These are phyloP conservation scores for Collariella sp. DNA, from an alignment of 495 filamentous ascomycete genomes.

Conservation along the genomic window DNA sequence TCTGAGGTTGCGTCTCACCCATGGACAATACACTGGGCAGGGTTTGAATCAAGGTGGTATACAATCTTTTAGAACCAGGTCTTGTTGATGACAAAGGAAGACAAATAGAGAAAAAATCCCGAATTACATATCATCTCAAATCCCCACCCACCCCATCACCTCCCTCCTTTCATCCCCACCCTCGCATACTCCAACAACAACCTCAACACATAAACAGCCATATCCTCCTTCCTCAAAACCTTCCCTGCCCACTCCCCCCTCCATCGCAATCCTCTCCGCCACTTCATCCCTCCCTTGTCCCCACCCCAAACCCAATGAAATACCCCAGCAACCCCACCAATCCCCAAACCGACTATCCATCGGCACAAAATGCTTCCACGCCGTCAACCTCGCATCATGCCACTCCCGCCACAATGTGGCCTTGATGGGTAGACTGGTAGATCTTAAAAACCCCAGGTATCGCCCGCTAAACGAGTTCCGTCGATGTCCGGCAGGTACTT, in stretches of 20 bases:
- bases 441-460: constrained; percentile 59
- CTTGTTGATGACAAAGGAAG: too few relatives aligned
- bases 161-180: constrained; percentile 50
- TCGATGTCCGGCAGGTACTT: constrained; percentile 63
- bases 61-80: too few relatives aligned
- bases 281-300: constrained; percentile 9
- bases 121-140: too few relatives aligned
- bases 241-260: constrained; percentile 58
- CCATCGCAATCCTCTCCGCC: constrained; percentile 52
- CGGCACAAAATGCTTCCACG: constrained; percentile 73
- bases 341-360: constrained; percentile 78
- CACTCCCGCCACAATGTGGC: constrained; percentile 68
- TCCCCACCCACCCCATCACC: constrained; percentile 33
- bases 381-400: constrained; percentile 60
- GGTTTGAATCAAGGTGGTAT: too few relatives aligned
- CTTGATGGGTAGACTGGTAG: constrained; percentile 58
- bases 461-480: constrained; percentile 68
- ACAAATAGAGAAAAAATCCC: too few relatives aligned
- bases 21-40: not conserved
- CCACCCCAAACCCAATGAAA: constrained; percentile 58
- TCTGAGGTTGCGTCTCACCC: not conserved
- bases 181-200: constrained; percentile 66
- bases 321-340: constrained; percentile 71
- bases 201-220: constrained; percentile 61
- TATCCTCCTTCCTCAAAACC: constrained; percentile 60